A percentile compares a stretch with the other conserved stretches of the same genome.
Evolutionary conservation across 805 yeast genomes (phyloP).

Genomic region (Candida lessepsii): DNA sequence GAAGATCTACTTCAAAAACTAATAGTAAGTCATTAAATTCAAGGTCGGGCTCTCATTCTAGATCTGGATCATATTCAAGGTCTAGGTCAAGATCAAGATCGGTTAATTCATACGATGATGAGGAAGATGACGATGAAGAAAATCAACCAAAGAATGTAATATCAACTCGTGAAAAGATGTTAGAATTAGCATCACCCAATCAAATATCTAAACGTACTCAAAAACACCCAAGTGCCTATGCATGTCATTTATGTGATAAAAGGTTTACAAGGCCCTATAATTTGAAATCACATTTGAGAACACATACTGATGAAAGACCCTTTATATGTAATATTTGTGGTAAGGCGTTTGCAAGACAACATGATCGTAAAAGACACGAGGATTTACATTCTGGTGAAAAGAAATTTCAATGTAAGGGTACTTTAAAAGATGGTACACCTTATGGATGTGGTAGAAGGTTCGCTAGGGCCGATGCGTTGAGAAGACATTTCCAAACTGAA

Average conservation of each 20-base stretch:
- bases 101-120: constrained; percentile 14
- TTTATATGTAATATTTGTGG: constrained; percentile 72
- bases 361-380: constrained; percentile 45
- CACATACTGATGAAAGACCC: constrained; percentile 85
- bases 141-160: constrained; percentile 14
- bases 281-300: constrained; percentile 83
- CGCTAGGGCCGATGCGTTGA: constrained; percentile 46
- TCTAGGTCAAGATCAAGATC: constrained; percentile 24
- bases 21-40: constrained; percentile 13
- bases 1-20: constrained; percentile 24
- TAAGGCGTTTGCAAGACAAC: constrained; percentile 62
- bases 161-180: constrained; percentile 54
- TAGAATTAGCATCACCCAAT: constrained; percentile 63
- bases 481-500: constrained; percentile 47
- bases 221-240: constrained; percentile 70
- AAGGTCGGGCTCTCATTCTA: constrained; percentile 20
- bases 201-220: constrained; percentile 56
- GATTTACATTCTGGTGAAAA: constrained; percentile 74
- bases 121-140: constrained; percentile 14
- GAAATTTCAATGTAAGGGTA: constrained; percentile 69
- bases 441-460: constrained; percentile 47
- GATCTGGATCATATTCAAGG: constrained; percentile 18
- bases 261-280: constrained; percentile 91
- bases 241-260: constrained; percentile 82
- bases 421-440: constrained; percentile 52